These are phyloP conservation scores for Drosera spatulata DNA, from an alignment of 179 eudicot genomes.

Conservation along the genomic window DNA sequence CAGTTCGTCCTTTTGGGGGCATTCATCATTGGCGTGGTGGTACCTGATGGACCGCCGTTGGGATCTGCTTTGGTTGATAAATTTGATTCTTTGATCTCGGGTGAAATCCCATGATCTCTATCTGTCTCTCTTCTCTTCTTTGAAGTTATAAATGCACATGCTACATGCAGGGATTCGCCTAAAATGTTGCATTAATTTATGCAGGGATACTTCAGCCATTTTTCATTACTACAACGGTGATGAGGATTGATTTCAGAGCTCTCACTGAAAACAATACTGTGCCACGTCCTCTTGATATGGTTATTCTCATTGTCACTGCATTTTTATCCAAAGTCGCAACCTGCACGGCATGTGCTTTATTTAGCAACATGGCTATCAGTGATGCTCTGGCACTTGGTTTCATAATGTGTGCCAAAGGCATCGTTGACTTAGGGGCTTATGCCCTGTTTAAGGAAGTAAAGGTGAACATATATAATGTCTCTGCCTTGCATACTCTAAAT, in stretches of 20 bases:
- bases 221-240: constrained; percentile 22
- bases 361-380: constrained; percentile 14
- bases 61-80: constrained; percentile 43
- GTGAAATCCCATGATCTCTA: neutral
- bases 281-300: neutral
- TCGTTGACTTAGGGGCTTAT: constrained; percentile 23
- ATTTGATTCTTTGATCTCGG: constrained; percentile 30
- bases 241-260: constrained; percentile 15
- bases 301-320: neutral
- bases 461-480: constrained; percentile 14
- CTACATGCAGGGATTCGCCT: too few species aligned
- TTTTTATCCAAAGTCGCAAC: constrained; percentile 14
- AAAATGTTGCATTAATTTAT: too few species aligned
- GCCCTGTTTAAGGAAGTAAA: constrained; percentile 14
- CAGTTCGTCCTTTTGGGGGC: constrained; percentile 26
- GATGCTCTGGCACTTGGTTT: constrained; percentile 44
- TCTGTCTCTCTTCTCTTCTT: too few species aligned
- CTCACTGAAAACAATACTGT: neutral
- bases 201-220: constrained; percentile 26
- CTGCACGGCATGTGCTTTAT: constrained; percentile 21
- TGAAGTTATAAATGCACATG: too few species aligned
- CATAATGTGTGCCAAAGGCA: constrained; percentile 44
- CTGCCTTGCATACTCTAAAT: neutral
- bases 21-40: constrained; percentile 26
- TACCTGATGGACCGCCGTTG: constrained; percentile 71